Evolutionary conservation across 78 protist genomes (phyloP), one percentile per base, ranked within the genome.

Genomic region (Dictyostelium capitatum): DNA sequence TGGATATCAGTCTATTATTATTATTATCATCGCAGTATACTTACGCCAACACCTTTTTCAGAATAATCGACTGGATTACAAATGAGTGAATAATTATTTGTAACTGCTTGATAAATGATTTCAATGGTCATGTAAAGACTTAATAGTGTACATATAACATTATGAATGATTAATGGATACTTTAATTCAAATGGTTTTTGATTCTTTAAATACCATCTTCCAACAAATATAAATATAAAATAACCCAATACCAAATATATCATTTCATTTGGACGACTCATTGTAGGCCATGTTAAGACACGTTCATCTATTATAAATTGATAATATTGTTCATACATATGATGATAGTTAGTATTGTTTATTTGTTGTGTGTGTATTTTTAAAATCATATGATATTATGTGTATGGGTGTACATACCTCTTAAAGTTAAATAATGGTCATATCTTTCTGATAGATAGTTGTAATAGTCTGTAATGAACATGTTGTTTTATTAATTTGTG

Each of bases 1-100:
- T 51, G 15, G 3, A 51, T 9, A 48, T 12, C 56, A 51, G 3
- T 51, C n/a, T 37, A 37, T 37, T 37, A 37, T 37, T 37, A 37
- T 37, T 37, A 37, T 3, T 37, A 37, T 37, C 2, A 37, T 37
- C 1, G 2, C 43, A n/a, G 20, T 28, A 23, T 48, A 81, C 94
- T 43, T 89, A 89, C 94, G 59, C 83, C 91, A 53, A 69, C 2
- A 32, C 95, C 95, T 53, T 64, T 82, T 43, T 81, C 85, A 20
- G 48, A 15, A 74, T 90, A 90, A 64, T 90, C 90, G 2, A 90
- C 80, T 32, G 95, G 64, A 53, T 90, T 90, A 59, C 89, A 82
- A 25, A 90, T 50, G 30, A 90, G 53, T 20, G 79, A 50, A 28
- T 90, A 90, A 65, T 64, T 78, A 32, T 69, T 78, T 12, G 30